These are phyloP conservation scores for Pilatotrama ljubarskyi DNA, from an alignment of 768 basidiomycete genomes.

Conservation along the genomic window DNA sequence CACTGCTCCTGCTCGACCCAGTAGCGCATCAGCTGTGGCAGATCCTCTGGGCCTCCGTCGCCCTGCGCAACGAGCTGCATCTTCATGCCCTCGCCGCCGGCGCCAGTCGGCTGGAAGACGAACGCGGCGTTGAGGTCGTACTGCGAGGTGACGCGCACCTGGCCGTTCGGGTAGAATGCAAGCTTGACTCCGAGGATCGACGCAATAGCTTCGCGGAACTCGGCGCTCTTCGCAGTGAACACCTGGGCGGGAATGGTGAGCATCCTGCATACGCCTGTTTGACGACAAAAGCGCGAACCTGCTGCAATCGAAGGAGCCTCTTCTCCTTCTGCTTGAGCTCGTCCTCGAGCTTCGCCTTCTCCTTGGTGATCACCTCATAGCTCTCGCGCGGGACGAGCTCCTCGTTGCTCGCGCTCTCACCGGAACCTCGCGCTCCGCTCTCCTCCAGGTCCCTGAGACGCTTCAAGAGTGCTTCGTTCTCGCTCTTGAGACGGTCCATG, in stretches of 20 bases:
- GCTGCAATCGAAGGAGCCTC: conserved; percentile 72
- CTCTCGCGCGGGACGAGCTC: conserved; percentile 76
- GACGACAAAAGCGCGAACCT: conserved; percentile 42
- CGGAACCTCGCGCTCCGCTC: conserved; percentile 30
- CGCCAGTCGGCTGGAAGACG: conserved; percentile 68
- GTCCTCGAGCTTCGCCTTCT: conserved; percentile 57
- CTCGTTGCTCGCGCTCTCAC: conserved; percentile 26
- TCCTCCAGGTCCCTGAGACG: conserved; percentile 63
- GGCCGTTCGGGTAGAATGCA: conserved; percentile 87
- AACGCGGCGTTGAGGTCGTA: conserved; percentile 88
- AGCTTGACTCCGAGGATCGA: conserved; percentile 90
- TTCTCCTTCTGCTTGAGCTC: conserved; percentile 79
- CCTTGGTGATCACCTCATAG: conserved; percentile 68
- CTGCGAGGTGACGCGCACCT: conserved; percentile 86
- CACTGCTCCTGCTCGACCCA: conserved; percentile 88
- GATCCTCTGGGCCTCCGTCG: conserved; percentile 71
- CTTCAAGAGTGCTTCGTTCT: conserved; percentile 81
- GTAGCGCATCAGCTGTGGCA: conserved; percentile 75
- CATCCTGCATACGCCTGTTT: background rate
- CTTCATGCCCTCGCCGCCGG: conserved; percentile 39
- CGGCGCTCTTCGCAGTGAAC: conserved; percentile 80
- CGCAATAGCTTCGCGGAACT: conserved; percentile 89
- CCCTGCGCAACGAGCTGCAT: conserved; percentile 79
- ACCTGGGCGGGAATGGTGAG: conserved; percentile 48
- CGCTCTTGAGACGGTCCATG: conserved; percentile 72